phyloP scores from a whole-genome alignment of 192 early-diverging fungal genomes.

The Rhizophagus sp. region DNA sequence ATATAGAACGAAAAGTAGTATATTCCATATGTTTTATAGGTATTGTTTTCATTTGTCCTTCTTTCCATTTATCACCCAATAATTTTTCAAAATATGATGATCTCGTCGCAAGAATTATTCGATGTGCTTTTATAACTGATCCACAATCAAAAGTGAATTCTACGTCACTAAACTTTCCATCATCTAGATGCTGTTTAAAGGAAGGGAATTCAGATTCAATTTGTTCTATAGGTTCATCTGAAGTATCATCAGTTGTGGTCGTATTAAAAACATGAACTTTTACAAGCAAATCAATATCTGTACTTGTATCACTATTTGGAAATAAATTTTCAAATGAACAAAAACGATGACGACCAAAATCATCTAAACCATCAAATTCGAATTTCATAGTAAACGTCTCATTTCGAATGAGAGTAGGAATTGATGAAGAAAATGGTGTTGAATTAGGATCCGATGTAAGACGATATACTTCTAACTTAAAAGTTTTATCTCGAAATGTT shows the following conservation, averaged over 20 bases:
- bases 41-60: conserved; percentile 28
- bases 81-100: conserved; percentile 32
- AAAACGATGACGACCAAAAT: conserved; percentile 31
- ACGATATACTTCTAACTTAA: conserved; percentile 26
- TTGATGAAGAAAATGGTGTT: conserved; percentile 3
- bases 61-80: conserved; percentile 30
- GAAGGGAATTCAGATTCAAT: conserved; percentile 19
- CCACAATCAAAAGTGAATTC: conserved; percentile 31
- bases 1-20: conserved; percentile 28
- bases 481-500: conserved; percentile 14
- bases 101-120: conserved; percentile 29
- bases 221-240: conserved; percentile 13
- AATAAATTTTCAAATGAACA: conserved; percentile 32
- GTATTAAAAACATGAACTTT: conserved; percentile 24
- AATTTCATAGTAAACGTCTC: conserved; percentile 34
- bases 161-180: conserved; percentile 28
- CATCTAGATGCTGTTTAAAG: conserved; percentile 23
- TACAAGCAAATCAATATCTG: conserved; percentile 27
- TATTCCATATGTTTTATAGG: conserved; percentile 29
- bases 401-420: conserved; percentile 22
- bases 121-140: conserved; percentile 26
- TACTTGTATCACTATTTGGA: conserved; percentile 8
- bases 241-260: not conserved
- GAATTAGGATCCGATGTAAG: conserved; percentile 20
- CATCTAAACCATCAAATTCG: conserved; percentile 32